Evolutionary conservation across 2,329 filamentous ascomycete genomes (phyloP).

Genomic region (Polytolypa hystricis): DNA sequence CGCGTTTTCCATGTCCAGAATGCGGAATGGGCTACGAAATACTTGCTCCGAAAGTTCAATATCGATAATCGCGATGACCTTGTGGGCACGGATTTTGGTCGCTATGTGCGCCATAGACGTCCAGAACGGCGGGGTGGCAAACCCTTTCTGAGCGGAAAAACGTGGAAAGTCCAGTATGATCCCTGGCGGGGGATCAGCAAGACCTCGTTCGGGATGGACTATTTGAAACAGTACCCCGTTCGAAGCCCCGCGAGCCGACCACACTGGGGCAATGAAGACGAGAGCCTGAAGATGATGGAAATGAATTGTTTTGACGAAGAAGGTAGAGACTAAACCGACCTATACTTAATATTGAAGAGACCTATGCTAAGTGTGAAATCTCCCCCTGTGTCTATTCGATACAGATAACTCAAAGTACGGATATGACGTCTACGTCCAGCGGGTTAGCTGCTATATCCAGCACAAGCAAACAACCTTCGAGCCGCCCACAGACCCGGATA

Average conservation of each 20-base stretch:
- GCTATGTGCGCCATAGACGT: conserved; percentile 38
- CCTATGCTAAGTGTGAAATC: too few species aligned
- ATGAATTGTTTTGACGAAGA: conserved; percentile 38
- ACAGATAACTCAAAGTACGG: conserved; percentile 33
- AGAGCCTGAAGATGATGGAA: conserved; percentile 38
- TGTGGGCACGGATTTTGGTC: conserved; percentile 39
- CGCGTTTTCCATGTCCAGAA: conserved; percentile 42
- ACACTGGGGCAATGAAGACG: conserved; percentile 12
- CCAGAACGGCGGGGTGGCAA: conserved; percentile 40
- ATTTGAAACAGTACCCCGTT: conserved; percentile 35
- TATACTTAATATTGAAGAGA: too few species aligned
- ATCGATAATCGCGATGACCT: conserved; percentile 38
- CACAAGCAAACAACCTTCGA: conserved; percentile 32
- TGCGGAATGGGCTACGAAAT: conserved; percentile 40
- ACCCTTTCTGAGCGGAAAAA: conserved; percentile 41
- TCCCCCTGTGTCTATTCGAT: conserved; percentile 5
- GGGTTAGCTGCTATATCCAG: conserved; percentile 41
- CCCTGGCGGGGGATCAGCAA: conserved; percentile 41
- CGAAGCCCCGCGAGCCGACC: conserved; percentile 7
- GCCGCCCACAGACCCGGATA: conserved; percentile 26
- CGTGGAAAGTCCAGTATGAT: conserved; percentile 40
- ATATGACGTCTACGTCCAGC: conserved; percentile 41
- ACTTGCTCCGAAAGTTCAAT: conserved; percentile 42
- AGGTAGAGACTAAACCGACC: conserved; percentile 17
- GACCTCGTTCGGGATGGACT: conserved; percentile 42